These are phyloP conservation scores for Ceratocystis smalleyi DNA, from an alignment of 2,329 filamentous ascomycete genomes.

Conservation along the genomic window DNA sequence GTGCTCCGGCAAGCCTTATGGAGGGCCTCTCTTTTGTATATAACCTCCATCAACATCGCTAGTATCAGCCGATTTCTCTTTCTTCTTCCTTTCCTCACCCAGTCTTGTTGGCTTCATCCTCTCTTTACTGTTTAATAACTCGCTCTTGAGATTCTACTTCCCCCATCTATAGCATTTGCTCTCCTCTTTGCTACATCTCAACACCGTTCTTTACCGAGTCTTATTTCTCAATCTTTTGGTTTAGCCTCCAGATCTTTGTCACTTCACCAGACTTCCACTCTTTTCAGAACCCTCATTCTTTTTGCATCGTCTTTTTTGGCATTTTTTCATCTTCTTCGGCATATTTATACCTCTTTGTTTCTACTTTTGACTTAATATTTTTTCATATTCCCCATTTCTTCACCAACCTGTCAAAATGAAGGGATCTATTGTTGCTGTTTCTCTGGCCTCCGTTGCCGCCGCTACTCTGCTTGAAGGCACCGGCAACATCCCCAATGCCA, in stretches of 20 bases:
- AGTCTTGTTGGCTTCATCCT: conserved; percentile 15
- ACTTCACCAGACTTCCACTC: conserved; percentile 8
- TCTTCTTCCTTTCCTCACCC: conserved; percentile 5
- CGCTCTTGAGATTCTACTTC: background rate
- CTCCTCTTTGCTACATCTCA: background rate
- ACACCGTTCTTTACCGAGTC: conserved; percentile 15
- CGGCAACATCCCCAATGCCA: background rate
- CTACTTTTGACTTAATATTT: conserved; percentile 8
- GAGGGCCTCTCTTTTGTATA: background rate
- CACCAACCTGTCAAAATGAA: conserved; percentile 11
- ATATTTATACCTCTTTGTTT: conserved; percentile 6
- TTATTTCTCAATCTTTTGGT: conserved; percentile 5
- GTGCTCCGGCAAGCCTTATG: background rate
- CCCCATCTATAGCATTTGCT: background rate
- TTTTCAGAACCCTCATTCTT: conserved; percentile 10
- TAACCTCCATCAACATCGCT: conserved; percentile 1
- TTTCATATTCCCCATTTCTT: background rate
- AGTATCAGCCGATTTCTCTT: background rate
- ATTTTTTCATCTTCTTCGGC: conserved; percentile 2
- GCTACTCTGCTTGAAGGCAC: conserved; percentile 10
- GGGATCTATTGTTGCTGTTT: conserved; percentile 16
- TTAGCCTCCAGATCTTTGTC: conserved; percentile 2
- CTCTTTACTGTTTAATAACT: conserved; percentile 8
- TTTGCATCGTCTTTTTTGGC: conserved; percentile 1
- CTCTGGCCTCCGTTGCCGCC: conserved; percentile 16